Conservation (phyloP, 2,329 filamentous ascomycete genomes). For the Aspergillus sergii region DNA sequence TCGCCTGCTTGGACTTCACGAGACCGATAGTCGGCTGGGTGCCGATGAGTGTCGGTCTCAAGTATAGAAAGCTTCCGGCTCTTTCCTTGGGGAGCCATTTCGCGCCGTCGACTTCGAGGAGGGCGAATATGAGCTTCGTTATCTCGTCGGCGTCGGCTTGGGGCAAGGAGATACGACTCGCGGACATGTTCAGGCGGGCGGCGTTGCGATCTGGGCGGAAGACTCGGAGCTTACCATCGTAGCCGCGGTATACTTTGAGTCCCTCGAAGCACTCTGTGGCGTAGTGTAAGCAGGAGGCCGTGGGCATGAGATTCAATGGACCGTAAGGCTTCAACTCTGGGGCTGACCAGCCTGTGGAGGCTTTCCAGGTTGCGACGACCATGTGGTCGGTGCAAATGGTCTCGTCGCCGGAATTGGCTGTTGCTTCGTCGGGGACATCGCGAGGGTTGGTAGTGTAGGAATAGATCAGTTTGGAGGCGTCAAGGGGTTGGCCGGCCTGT, state of each 20-base stretch:
- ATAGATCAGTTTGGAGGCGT: background rate
- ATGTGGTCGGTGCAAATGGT: constrained; percentile 74
- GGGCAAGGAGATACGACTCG: constrained; percentile 69
- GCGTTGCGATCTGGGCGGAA: constrained; percentile 72
- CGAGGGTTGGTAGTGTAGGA: background rate
- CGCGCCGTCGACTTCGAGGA: constrained; percentile 42
- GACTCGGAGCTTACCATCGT: constrained; percentile 69
- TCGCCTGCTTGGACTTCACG: constrained; percentile 1
- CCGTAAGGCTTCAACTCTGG: constrained; percentile 75
- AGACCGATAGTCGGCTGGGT: constrained; percentile 77
- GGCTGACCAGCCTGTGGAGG: constrained; percentile 64
- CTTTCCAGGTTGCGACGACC: constrained; percentile 69
- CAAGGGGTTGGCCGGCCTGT: background rate
- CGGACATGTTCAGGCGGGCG: constrained; percentile 57
- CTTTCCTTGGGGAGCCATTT: constrained; percentile 25
- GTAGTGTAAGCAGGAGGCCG: constrained; percentile 76
- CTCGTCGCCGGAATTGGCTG: background rate
- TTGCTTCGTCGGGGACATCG: background rate
- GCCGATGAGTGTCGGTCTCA: constrained; percentile 82
- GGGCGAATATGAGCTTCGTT: constrained; percentile 67
- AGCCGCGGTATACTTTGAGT: constrained; percentile 66
- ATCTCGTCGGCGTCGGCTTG: constrained; percentile 69
- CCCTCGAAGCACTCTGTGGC: constrained; percentile 87
- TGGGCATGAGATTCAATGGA: constrained; percentile 72
- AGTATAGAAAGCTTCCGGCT: constrained; percentile 64